Base-by-base conservation (phyloP, 495 filamentous ascomycete species). In the Saxispiralis lemnorum region DNA sequence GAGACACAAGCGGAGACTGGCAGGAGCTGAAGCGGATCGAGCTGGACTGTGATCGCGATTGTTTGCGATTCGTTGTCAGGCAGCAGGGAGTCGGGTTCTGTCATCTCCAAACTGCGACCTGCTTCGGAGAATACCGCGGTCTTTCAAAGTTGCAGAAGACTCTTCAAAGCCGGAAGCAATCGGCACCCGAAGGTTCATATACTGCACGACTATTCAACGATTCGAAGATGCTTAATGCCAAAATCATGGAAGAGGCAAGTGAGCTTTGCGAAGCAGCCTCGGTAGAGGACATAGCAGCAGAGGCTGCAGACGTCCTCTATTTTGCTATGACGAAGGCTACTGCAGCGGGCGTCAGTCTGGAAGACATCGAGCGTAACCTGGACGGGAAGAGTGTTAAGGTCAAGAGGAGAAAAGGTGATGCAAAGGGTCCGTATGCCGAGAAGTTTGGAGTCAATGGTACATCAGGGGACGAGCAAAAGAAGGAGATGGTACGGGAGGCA, bases 231-330 rank as follows among this genome's bases (percentile, higher is more conserved):
- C 65, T 93, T 13, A 70, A 80, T 30, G 92, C 89, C 2, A 97
- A 97, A 68, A 93, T 97, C 34, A 89, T 94, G 79, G 89, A 97
- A 62, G 89, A 97, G 59, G 89, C 89, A 2, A 79, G 84, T 47
- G 89, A 97, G 63, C 66, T 97, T 21, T 96, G 89, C 64, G 71
- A 82, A 39, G 89, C 89, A 12, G 71, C 69, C 31, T 77, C 73
- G 10, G 82, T 83, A 41, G 68, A 86, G 41, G 83, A 95, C 15
- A 69, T 95, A 37, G 80, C 89, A 12, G 89, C 89, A 40, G 89
- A 97, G 62, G 84, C 89, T 2, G 89, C 88, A 12, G 89, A 97
- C 57, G 66, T 97, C 41, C 72, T 97, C 17, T 97, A 95, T 65
- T 97, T 97, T 64, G 83, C 92, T 7, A 60, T 97, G 18, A 83